Evolutionary conservation across 23 red algal genomes (phyloP).

Genomic region (Gracilaria caudata): DNA sequence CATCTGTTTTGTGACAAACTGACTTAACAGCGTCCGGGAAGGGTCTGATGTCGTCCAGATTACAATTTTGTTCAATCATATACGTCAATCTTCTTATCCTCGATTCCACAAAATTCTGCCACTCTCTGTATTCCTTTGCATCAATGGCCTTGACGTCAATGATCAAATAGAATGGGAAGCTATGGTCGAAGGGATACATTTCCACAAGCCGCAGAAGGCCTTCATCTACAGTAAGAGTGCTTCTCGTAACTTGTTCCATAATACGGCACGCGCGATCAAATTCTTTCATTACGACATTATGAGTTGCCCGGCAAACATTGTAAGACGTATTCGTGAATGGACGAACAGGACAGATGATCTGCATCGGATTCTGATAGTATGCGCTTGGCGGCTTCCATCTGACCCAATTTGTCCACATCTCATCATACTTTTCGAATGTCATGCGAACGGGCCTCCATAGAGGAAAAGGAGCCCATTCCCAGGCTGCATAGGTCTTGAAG

Average conservation of each 20-base stretch:
- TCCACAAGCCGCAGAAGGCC: slow-evolving; percentile 9
- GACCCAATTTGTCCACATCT: slow-evolving; percentile 20
- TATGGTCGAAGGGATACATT: slow-evolving; percentile 21
- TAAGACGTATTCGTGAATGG: slow-evolving; percentile 28
- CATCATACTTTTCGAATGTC: slow-evolving; percentile 11
- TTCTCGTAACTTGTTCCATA: slow-evolving; percentile 23
- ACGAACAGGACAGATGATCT: slow-evolving; percentile 27
- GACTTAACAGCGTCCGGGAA: slow-evolving; percentile 28
- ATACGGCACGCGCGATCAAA: slow-evolving; percentile 2
- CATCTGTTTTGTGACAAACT: neutral
- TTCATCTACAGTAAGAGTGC: neutral
- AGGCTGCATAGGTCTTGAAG: slow-evolving; percentile 27
- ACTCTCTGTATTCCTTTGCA: slow-evolving; percentile 12
- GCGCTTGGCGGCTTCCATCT: slow-evolving; percentile 16
- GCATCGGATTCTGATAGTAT: slow-evolving; percentile 33
- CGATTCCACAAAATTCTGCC: slow-evolving; percentile 32
- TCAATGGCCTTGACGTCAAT: neutral
- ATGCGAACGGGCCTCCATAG: slow-evolving; percentile 14
- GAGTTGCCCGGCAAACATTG: slow-evolving; percentile 28
- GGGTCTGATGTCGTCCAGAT: slow-evolving; percentile 2
- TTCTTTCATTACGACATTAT: slow-evolving; percentile 25
- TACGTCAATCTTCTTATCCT: slow-evolving; percentile 30
- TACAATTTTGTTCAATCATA: slow-evolving; percentile 10
- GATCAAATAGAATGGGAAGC: slow-evolving; percentile 1
- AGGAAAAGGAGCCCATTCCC: slow-evolving; percentile 30